A percentile compares a stretch with the other conserved stretches of the same genome.
Conservation (phyloP, 2,329 filamentous ascomycete genomes). For the Metarhizium sp. region DNA sequence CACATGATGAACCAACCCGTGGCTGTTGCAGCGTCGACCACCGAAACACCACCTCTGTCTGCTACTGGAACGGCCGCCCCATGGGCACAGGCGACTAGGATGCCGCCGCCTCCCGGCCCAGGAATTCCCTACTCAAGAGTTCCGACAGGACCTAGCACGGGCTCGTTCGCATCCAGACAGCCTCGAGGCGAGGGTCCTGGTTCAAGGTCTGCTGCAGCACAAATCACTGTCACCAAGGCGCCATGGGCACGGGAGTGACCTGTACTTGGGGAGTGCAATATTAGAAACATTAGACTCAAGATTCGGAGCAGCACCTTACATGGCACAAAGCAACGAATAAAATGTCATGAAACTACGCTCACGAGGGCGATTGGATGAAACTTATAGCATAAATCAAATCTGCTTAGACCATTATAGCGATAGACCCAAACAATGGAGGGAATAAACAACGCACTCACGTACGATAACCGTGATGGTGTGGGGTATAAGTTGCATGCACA, state of each 20-base stretch:
- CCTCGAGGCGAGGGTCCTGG: slow-evolving; percentile 10
- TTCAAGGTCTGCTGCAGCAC: slow-evolving; percentile 24
- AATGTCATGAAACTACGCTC: background rate
- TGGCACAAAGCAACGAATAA: background rate
- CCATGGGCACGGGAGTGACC: slow-evolving; percentile 31
- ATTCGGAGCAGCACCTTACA: too few species aligned
- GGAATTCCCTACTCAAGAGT: slow-evolving; percentile 31
- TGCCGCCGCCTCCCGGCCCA: slow-evolving; percentile 23
- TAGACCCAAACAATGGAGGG: slow-evolving; percentile 8
- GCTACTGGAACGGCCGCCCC: slow-evolving; percentile 31
- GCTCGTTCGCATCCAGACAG: slow-evolving; percentile 14
- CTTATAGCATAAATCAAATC: background rate
- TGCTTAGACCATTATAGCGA: slow-evolving; percentile 6
- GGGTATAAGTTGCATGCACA: slow-evolving; percentile 21
- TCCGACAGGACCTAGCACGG: slow-evolving; percentile 20
- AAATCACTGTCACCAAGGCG: slow-evolving; percentile 34
- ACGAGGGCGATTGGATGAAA: background rate
- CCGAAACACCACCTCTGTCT: slow-evolving; percentile 6
- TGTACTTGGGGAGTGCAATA: background rate
- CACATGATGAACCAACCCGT: slow-evolving; percentile 49
- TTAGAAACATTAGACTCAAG: background rate
- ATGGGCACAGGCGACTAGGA: slow-evolving; percentile 32
- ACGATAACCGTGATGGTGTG: slow-evolving; percentile 5
- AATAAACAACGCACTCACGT: slow-evolving; percentile 6
- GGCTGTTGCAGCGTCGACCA: background rate